Evolutionary conservation across 495 filamentous ascomycete genomes (phyloP), one percentile per base, ranked within the genome.

Genomic region (Pyrenula massariospora): DNA sequence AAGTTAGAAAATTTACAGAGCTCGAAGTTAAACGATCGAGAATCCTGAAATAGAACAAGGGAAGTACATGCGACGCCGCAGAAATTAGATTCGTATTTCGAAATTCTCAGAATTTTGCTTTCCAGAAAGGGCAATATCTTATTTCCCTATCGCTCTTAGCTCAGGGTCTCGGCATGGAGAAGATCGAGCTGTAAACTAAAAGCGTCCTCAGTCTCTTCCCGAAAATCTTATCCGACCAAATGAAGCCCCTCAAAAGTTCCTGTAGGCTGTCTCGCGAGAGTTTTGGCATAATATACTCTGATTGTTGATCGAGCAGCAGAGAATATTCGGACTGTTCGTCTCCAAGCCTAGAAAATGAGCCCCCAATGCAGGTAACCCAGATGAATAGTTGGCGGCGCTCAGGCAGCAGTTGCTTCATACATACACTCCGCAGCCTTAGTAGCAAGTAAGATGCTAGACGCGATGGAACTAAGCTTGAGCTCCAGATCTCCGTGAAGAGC

Each of bases 191-290:
- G 8, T 42, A 15, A 5, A 15, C 31, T 42, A 42, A 72, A 25
- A 73, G 65, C 11, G 55, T 56, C 58, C 63, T 66, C 2, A 68
- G 57, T 5, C 65, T 63, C 10, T 59, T 48, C 25, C 54, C 25
- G 47, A 71, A 73, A 52, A 70, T 68, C 20, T 65, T 67, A 3
- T 73, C 70, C 2, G 68, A 74, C 71, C 70, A 74, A 53, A 71
- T 65, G 52, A 69, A 73, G 42, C 61, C 57, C 62, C 60, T 65
- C 47, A 73, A 52, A 25, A 66, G 54, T 25, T 48, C 56, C 48
- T 62, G 60, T 25, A 67, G 19, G 54, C 68, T 62, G 21, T 62
- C 22, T 69, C 69, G 70, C 24, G 66, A 68, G 22, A 12, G 8
- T 55, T 24, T 58, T 54, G 25, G 55, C 2, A 15, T 48, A 23